Conservation (phyloP, 768 basidiomycete species). For the Termitomyces sp. region DNA sequence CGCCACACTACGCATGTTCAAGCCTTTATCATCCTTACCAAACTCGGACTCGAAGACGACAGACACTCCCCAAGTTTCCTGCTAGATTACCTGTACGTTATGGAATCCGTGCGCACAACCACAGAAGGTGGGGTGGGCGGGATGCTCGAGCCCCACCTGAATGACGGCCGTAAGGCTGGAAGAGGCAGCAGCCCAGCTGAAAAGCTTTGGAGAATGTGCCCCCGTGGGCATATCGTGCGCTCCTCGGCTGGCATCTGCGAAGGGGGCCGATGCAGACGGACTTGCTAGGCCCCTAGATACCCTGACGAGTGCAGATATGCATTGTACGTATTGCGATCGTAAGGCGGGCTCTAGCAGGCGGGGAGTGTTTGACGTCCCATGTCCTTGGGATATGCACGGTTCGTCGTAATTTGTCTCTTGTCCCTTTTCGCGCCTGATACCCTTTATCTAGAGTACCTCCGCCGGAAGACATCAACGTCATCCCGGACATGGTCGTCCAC, state of each 20-base stretch:
- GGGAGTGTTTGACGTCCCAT: not conserved
- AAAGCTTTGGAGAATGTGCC: not conserved
- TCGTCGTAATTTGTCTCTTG: not conserved
- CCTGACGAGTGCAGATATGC: slow-evolving; percentile 1
- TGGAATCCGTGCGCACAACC: slow-evolving; percentile 3
- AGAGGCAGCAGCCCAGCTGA: not conserved
- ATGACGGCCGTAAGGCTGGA: not conserved
- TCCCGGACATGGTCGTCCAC: not conserved
- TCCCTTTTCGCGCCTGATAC: not conserved
- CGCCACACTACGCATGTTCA: not conserved
- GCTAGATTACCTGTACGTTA: not conserved
- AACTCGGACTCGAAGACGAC: not conserved
- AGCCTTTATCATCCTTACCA: no score
- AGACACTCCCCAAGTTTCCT: not conserved
- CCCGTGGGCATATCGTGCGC: not conserved
- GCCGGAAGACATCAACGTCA: no score
- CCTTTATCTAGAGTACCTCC: not conserved
- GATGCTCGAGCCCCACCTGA: slow-evolving; percentile 1
- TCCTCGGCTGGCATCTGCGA: slow-evolving; percentile 5
- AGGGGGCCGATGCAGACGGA: not conserved
- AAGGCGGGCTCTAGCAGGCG: not conserved
- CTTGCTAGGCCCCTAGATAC: slow-evolving; percentile 6
- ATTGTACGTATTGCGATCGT: not conserved
- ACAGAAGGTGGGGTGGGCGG: slow-evolving; percentile 4
- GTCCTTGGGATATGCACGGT: not conserved